Evolutionary conservation across 306 rosid genomes (phyloP).

Genomic region (Glycine tomentella): DNA sequence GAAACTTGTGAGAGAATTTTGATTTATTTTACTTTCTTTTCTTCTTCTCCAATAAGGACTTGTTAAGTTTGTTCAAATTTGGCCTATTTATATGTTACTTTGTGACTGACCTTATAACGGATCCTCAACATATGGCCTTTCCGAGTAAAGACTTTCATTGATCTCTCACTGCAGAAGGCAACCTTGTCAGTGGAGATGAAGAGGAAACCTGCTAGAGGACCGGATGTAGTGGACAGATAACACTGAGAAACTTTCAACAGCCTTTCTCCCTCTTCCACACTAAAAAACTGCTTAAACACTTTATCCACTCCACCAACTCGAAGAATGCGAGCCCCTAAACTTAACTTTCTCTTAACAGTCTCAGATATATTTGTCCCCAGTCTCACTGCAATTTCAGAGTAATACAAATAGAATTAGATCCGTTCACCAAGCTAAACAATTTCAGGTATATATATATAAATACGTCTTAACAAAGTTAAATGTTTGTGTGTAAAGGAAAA

Average conservation of each 20-base stretch:
- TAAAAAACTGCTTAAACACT: slow-evolving; percentile 62
- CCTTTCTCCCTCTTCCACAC: slow-evolving; percentile 63
- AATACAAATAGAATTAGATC: slow-evolving; percentile 20
- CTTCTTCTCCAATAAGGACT: not conserved
- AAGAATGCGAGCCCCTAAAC: slow-evolving; percentile 69
- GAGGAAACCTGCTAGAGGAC: slow-evolving; percentile 81
- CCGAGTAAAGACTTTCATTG: slow-evolving; percentile 56
- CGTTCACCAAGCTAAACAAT: not conserved
- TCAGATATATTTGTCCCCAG: slow-evolving; percentile 62
- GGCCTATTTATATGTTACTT: not conserved
- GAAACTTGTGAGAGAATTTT: not conserved
- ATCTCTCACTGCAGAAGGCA: slow-evolving; percentile 81
- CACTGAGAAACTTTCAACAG: slow-evolving; percentile 66
- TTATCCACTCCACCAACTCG: slow-evolving; percentile 66
- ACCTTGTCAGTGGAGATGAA: slow-evolving; percentile 70
- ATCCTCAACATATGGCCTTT: slow-evolving; percentile 48
- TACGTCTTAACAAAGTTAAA: not conserved
- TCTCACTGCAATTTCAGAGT: slow-evolving; percentile 43
- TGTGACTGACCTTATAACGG: slow-evolving; percentile 44
- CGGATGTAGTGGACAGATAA: slow-evolving; percentile 76
- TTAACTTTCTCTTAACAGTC: slow-evolving; percentile 71
- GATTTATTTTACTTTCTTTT: not conserved
- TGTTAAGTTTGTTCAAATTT: not conserved
- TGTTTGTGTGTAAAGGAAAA: not conserved
- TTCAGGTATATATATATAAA: too few relatives aligned